Base-by-base conservation (phyloP, 306 rosid genomes). In the Vigna radiata region DNA sequence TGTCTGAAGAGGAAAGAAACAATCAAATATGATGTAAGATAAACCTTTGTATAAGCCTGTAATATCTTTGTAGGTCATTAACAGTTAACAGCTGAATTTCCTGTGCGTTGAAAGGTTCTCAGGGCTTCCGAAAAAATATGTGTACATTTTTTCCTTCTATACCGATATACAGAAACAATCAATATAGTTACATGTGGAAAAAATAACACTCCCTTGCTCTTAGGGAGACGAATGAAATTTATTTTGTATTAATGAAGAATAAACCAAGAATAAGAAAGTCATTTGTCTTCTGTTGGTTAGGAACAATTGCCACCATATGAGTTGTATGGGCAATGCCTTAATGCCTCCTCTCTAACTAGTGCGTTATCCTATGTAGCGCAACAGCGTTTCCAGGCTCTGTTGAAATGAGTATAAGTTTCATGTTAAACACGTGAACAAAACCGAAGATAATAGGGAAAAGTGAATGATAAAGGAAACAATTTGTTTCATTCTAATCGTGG, bases 341-440 rank as follows among this genome's bases (percentile, higher is more conserved):
- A 69, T 72, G 60, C 56, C 79, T 79, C 66, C 74, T 63, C 59
- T 69, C 70, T 69, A 46, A 73, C 68, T 68, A 41, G 48, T 47
- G 11, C 85, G 77, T 69, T 17, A 52, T 86, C 91, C 93, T 71
- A 88, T 72, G 82, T 85, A 91, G 80, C 83, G 82, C 53, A 91
- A 74, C 87, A 92, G 66, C 97, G 96, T 89, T 87, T 89, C 94
- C 78, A 96, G 82, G 68, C 89, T 83, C 99, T 96, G 99, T 79
- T 39, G 23, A 82, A 79, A 53, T 16, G 29, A 77, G 76, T 52
- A 68, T 73, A 67, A 78, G 66, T 33, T 81, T 82, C 85, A 70
- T 66, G 52, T 64, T 75, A 69, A 80, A 67, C 39, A 53, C 16
- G 16, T 73, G 17, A 81, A 48, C 7, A 27, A 52, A 12, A 43